A percentile compares a stretch with the other conserved stretches of the same genome.
These are phyloP conservation scores for Ceratobasidium sp. DNA, from an alignment of 1,284 basidiomycete genomes.

Conservation along the genomic window DNA sequence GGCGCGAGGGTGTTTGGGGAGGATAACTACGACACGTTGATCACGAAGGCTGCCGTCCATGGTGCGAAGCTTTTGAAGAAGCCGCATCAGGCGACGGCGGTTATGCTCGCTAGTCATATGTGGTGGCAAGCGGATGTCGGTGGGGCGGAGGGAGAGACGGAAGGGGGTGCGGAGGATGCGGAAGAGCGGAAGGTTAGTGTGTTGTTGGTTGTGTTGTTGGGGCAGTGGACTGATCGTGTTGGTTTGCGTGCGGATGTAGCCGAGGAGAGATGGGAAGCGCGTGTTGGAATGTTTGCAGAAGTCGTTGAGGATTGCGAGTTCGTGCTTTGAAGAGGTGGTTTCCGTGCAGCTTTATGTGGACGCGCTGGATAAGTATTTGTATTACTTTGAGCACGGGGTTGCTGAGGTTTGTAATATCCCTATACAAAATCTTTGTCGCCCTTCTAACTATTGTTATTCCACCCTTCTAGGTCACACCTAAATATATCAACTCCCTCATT, in stretches of 20 bases:
- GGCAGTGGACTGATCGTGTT: background rate
- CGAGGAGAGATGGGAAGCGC: constrained; percentile 87
- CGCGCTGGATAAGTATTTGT: constrained; percentile 92
- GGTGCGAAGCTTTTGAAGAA: constrained; percentile 95
- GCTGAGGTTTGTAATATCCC: constrained; percentile 74
- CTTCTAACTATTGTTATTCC: constrained; percentile 30
- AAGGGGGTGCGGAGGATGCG: constrained; percentile 58
- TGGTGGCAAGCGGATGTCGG: constrained; percentile 86
- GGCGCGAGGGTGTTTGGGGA: constrained; percentile 86
- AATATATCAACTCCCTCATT: constrained; percentile 94
- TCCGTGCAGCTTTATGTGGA: constrained; percentile 95
- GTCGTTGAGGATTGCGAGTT: constrained; percentile 91
- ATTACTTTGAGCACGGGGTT: constrained; percentile 92
- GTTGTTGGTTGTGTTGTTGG: background rate
- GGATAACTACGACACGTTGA: constrained; percentile 95
- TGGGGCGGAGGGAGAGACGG: constrained; percentile 55
- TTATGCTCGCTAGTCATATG: constrained; percentile 93
- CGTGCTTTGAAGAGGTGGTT: constrained; percentile 93
- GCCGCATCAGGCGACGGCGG: constrained; percentile 93
- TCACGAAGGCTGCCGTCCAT: constrained; percentile 95
- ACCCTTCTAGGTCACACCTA: constrained; percentile 79
- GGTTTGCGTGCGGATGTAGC: constrained; percentile 32
- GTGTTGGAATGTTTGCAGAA: constrained; percentile 96
- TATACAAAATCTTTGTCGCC: background rate
- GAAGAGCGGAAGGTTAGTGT: constrained; percentile 62